Conservation (phyloP, 768 basidiomycete species). For the Suillus variegatus region DNA sequence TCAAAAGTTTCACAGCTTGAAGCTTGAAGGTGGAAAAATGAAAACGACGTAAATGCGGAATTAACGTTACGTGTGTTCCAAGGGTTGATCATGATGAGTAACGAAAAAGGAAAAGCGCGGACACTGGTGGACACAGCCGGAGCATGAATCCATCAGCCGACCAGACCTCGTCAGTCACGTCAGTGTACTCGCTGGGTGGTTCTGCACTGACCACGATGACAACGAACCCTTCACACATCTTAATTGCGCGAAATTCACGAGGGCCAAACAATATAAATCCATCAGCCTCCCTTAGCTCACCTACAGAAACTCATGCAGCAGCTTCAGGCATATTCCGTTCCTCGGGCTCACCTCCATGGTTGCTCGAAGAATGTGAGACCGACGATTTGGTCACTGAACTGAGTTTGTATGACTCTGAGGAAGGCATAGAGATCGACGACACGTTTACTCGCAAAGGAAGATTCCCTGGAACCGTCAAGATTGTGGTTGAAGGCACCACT, state of each 20-base stretch:
- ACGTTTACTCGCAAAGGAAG: slow-evolving; percentile 68
- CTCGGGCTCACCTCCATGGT: slow-evolving; percentile 77
- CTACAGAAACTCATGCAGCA: slow-evolving; percentile 86
- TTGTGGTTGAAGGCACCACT: slow-evolving; percentile 83
- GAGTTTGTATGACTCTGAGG: slow-evolving; percentile 64
- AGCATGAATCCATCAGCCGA: neutral
- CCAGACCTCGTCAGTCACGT: neutral
- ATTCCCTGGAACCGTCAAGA: slow-evolving; percentile 88
- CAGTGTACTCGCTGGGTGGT: neutral
- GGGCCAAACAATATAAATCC: slow-evolving; percentile 75
- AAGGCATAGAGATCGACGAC: slow-evolving; percentile 77
- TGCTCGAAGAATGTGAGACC: slow-evolving; percentile 72
- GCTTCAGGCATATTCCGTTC: slow-evolving; percentile 84
- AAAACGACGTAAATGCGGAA: neutral
- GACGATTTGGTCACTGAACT: slow-evolving; percentile 72
- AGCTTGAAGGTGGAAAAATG: neutral
- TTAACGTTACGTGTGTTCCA: neutral
- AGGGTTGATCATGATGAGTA: neutral
- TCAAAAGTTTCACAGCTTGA: neutral
- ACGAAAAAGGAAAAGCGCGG: neutral
- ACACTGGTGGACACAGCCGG: neutral
- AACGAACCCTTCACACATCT: slow-evolving; percentile 83
- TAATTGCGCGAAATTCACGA: slow-evolving; percentile 84
- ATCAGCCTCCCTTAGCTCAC: slow-evolving; percentile 79
- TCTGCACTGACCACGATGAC: slow-evolving; percentile 40